These are phyloP conservation scores for Mycena belliarum DNA, from an alignment of 768 basidiomycete species.

Conservation along the genomic window DNA sequence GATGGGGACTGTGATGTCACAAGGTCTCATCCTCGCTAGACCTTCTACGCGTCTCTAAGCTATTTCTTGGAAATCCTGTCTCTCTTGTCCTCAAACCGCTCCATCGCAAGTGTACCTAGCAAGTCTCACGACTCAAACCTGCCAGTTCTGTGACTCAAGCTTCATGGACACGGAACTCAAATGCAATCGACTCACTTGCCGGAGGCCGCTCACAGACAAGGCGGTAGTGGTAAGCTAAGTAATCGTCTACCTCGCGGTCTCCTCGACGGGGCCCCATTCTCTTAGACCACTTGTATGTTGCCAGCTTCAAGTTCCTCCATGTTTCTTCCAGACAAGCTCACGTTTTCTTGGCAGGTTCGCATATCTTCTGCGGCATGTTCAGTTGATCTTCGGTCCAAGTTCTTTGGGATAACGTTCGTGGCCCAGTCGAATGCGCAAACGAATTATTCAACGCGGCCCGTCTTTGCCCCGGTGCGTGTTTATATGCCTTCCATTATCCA, in stretches of 20 bases:
- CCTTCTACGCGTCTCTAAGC: too few relatives aligned
- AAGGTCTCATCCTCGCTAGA: too few relatives aligned
- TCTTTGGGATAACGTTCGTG: neutral
- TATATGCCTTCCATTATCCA: neutral
- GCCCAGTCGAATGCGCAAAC: slow-evolving; percentile 79
- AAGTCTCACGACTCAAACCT: too few relatives aligned
- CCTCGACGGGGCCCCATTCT: neutral
- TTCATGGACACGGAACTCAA: slow-evolving; percentile 82
- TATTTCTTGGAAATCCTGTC: too few relatives aligned
- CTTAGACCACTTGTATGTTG: slow-evolving; percentile 29
- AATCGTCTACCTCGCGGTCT: neutral
- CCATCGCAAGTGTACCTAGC: neutral
- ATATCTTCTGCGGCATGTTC: slow-evolving; percentile 77
- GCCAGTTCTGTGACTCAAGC: neutral
- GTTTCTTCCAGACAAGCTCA: neutral
- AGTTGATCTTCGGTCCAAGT: neutral
- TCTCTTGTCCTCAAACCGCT: too few relatives aligned
- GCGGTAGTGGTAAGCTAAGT: slow-evolving; percentile 74
- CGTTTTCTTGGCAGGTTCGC: slow-evolving; percentile 56
- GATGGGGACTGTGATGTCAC: too few relatives aligned
- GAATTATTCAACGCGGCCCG: slow-evolving; percentile 77
- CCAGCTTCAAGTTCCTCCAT: neutral
- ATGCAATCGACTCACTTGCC: slow-evolving; percentile 79
- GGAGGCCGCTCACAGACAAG: slow-evolving; percentile 67
- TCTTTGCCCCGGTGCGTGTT: slow-evolving; percentile 67